A percentile compares a stretch with the other conserved stretches of the same genome.
These are phyloP conservation scores for Mimosa pudica DNA, from an alignment of 306 rosid genomes.

Conservation along the genomic window DNA sequence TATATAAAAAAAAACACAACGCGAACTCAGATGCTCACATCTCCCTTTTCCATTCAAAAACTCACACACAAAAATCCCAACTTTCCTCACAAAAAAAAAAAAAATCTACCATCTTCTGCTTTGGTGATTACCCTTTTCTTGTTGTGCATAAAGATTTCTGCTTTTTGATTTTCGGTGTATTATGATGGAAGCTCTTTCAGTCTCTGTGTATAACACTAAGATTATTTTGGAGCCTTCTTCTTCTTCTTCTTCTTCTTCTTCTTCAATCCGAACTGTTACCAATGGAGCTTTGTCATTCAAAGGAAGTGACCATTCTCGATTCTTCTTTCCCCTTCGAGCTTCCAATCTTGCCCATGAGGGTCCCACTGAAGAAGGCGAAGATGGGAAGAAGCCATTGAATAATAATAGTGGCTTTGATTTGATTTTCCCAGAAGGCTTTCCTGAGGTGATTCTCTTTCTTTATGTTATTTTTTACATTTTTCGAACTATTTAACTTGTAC, in stretches of 20 bases:
- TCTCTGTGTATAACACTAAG: slow-evolving; percentile 44
- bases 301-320: slow-evolving; percentile 31
- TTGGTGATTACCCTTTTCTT: neutral
- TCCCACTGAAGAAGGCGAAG: slow-evolving; percentile 53
- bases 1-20: too few relatives aligned
- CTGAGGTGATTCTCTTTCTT: slow-evolving; percentile 37
- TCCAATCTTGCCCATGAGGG: slow-evolving; percentile 42
- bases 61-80: too few relatives aligned
- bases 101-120: neutral
- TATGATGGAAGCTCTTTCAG: slow-evolving; percentile 67
- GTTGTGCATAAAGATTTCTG: neutral
- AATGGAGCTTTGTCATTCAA: slow-evolving; percentile 50
- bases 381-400: slow-evolving; percentile 35
- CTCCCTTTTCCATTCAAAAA: too few relatives aligned
- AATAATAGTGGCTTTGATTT: slow-evolving; percentile 45
- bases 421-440: slow-evolving; percentile 37
- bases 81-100: too few relatives aligned
- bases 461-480: neutral
- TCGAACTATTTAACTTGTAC: neutral
- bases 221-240: slow-evolving; percentile 45
- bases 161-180: too few relatives aligned
- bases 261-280: slow-evolving; percentile 38
- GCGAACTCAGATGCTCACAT: too few relatives aligned
- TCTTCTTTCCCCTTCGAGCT: slow-evolving; percentile 41
- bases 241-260: slow-evolving; percentile 28